Conservation (phyloP, 352 stramenopile species). For the Aphanomyces euteiches region DNA sequence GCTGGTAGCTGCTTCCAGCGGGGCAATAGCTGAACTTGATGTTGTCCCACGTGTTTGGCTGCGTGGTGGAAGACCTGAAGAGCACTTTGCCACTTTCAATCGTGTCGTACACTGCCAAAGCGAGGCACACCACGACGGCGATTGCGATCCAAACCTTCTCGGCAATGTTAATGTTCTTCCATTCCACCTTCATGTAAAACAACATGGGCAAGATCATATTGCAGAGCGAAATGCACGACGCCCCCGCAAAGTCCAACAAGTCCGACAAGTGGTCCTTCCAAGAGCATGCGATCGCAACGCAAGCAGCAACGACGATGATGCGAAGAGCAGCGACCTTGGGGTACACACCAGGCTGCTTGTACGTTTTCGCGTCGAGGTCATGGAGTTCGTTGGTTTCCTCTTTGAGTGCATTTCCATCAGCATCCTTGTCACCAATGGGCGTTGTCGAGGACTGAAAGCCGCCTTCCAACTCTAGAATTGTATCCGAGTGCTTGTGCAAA, state of each 20-base stretch:
- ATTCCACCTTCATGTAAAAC: conserved; percentile 51
- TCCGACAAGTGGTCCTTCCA: conserved; percentile 59
- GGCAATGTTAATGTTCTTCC: neutral
- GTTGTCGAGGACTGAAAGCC: neutral
- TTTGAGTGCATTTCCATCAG: too few species aligned
- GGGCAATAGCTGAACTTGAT: conserved; percentile 16
- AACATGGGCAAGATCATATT: conserved; percentile 66
- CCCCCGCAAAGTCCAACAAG: conserved; percentile 65
- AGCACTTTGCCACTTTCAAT: conserved; percentile 6
- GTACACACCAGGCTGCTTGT: conserved; percentile 21
- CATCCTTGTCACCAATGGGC: too few species aligned
- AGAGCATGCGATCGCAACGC: conserved; percentile 42
- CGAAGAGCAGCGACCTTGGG: conserved; percentile 35
- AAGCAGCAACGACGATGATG: conserved; percentile 49
- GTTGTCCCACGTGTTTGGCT: too few species aligned
- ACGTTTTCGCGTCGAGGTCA: neutral
- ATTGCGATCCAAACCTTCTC: conserved; percentile 9
- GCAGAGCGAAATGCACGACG: conserved; percentile 52
- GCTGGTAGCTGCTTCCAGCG: neutral
- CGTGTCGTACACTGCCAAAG: conserved; percentile 12
- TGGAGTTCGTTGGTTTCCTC: neutral
- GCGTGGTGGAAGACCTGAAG: conserved; percentile 2
- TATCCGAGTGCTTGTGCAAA: conserved; percentile 35
- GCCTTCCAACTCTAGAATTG: neutral
- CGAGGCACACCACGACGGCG: neutral